phyloP scores from a whole-genome alignment of 2,329 filamentous ascomycete genomes.

The Rhinocladiella mackenziei region DNA sequence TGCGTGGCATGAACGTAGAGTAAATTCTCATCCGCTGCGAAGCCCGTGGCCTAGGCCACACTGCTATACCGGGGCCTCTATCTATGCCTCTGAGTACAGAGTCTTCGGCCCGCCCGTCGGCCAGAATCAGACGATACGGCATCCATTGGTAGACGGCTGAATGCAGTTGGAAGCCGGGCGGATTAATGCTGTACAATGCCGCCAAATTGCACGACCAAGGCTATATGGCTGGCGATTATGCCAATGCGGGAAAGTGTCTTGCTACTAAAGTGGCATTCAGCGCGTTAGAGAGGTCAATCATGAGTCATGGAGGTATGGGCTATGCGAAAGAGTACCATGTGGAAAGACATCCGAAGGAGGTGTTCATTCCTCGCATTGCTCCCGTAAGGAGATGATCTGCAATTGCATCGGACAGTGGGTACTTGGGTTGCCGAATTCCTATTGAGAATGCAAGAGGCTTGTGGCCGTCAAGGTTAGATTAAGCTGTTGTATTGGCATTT shows the following conservation, averaged over 20 bases:
- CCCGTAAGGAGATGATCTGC: conserved; percentile 52
- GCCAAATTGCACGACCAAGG: conserved; percentile 55
- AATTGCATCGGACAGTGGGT: conserved; percentile 46
- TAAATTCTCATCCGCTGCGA: conserved; percentile 38
- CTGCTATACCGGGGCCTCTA: conserved; percentile 40
- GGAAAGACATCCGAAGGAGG: conserved; percentile 57
- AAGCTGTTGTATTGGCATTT: too few species aligned
- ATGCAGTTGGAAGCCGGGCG: conserved; percentile 62
- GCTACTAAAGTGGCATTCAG: conserved; percentile 59
- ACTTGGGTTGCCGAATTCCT: conserved; percentile 41
- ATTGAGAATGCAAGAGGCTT: too few species aligned
- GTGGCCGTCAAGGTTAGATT: too few species aligned
- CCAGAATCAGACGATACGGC: conserved; percentile 57
- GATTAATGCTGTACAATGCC: conserved; percentile 58
- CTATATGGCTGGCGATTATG: conserved; percentile 51
- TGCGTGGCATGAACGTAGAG: conserved; percentile 41
- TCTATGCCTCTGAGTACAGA: conserved; percentile 47
- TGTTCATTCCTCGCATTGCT: conserved; percentile 57
- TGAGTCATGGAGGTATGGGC: conserved; percentile 60
- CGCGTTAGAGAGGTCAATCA: conserved; percentile 56
- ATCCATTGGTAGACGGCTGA: conserved; percentile 56
- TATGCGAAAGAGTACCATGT: conserved; percentile 62
- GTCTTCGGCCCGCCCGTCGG: conserved; percentile 58
- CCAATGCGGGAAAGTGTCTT: conserved; percentile 56
- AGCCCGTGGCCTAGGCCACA: conserved; percentile 45